Percentiles rank a stretch among this genome's conserved stretches.
These are phyloP conservation scores for Trypanosoma melophagium DNA, from an alignment of 208 protist genomes.

Conservation along the genomic window DNA sequence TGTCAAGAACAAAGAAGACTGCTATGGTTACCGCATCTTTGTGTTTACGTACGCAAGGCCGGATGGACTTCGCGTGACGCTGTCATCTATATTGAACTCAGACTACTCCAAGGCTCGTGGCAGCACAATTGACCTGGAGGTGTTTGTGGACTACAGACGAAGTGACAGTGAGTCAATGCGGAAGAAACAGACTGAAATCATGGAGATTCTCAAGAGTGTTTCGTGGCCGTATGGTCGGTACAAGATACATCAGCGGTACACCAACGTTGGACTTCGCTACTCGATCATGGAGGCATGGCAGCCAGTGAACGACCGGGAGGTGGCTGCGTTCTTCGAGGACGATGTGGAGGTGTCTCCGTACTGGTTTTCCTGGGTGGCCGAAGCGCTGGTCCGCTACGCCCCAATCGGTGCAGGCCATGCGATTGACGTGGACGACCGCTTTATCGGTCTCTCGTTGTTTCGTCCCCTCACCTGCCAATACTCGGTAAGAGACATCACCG, in stretches of 20 bases:
- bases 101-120: constrained; percentile 17
- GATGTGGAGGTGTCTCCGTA: constrained; percentile 35
- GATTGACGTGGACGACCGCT: constrained; percentile 9
- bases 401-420: not conserved
- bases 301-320: constrained; percentile 48
- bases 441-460: constrained; percentile 37
- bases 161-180: not conserved
- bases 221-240: constrained; percentile 47
- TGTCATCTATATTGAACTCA: constrained; percentile 4
- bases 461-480: constrained; percentile 36
- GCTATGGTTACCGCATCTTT: constrained; percentile 5
- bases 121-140: constrained; percentile 5
- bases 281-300: constrained; percentile 54
- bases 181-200: constrained; percentile 3
- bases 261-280: constrained; percentile 16
- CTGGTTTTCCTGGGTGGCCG: constrained; percentile 57
- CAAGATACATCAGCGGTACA: constrained; percentile 35
- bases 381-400: constrained; percentile 36
- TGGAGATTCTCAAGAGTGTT: constrained; percentile 25
- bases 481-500: not conserved
- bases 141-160: constrained; percentile 25
- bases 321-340: constrained; percentile 60
- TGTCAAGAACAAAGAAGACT: too few relatives aligned
- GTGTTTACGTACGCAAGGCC: constrained; percentile 24
- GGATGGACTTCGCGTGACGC: constrained; percentile 11